A percentile compares a stretch with the other conserved stretches of the same genome.
phyloP scores from a whole-genome alignment of 345 rosid species.

The Pseudoturritis turrita region DNA sequence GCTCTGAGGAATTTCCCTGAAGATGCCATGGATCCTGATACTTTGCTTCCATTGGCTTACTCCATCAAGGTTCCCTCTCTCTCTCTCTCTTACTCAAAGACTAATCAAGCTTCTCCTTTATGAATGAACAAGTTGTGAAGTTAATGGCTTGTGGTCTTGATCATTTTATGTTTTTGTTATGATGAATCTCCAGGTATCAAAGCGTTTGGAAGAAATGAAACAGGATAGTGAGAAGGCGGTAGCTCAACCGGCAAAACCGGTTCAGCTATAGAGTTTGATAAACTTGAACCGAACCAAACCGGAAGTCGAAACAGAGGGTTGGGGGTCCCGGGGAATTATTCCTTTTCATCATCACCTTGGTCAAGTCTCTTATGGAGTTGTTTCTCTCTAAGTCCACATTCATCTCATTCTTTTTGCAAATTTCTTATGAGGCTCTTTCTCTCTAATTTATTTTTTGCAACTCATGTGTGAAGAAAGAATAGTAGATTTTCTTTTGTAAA shows the following conservation, averaged over 20 bases:
- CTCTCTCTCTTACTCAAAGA: background rate
- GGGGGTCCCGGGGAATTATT: background rate
- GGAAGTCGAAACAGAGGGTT: background rate
- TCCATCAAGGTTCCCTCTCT: conserved; percentile 67
- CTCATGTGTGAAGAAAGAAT: conserved; percentile 9
- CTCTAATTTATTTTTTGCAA: background rate
- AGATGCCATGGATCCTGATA: conserved; percentile 90
- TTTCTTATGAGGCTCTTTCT: background rate
- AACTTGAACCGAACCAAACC: background rate
- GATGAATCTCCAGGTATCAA: conserved; percentile 53
- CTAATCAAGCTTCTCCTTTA: background rate
- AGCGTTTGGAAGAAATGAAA: conserved; percentile 65
- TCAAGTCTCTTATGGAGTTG: background rate
- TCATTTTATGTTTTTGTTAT: background rate
- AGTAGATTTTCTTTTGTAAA: background rate
- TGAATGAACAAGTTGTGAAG: background rate
- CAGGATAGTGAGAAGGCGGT: conserved; percentile 47
- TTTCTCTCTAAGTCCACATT: background rate
- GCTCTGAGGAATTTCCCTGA: conserved; percentile 91
- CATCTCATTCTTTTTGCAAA: background rate
- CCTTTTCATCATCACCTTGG: background rate
- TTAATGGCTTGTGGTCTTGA: background rate
- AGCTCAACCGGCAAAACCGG: conserved; percentile 34
- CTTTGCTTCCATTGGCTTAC: conserved; percentile 80
- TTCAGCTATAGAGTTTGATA: conserved; percentile 19